Evolutionary conservation across 164 flowering plant species (phyloP).

Genomic region (Cinnamomum micranthum): DNA sequence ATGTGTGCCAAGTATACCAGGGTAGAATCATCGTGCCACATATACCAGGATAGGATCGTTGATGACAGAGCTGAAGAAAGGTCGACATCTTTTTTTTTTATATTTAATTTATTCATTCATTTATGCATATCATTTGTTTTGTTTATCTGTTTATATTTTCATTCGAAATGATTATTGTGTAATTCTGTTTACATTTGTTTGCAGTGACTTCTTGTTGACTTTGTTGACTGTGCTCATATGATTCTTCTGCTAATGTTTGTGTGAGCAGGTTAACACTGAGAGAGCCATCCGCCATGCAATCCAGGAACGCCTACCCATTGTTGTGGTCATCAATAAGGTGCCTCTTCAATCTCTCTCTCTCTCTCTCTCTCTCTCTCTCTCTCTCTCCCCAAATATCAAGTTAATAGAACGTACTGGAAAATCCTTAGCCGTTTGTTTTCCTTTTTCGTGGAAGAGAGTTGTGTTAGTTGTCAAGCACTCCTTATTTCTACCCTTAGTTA

Average conservation of each 20-base stretch:
- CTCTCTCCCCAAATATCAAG: too few relatives aligned
- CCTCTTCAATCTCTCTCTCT: neutral
- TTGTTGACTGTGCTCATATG: neutral
- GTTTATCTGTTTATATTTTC: neutral
- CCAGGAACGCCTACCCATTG: constrained; percentile 92
- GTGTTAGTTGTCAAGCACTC: too few relatives aligned
- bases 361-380: too few relatives aligned
- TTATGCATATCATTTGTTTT: neutral
- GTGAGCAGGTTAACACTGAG: constrained; percentile 84
- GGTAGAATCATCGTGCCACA: neutral
- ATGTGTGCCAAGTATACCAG: neutral
- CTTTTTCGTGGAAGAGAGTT: neutral
- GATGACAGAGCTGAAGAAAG: neutral
- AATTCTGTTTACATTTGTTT: neutral
- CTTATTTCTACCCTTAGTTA: too few relatives aligned
- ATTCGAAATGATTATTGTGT: too few relatives aligned
- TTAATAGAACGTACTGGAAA: neutral
- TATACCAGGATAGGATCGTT: neutral
- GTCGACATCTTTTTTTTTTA: neutral
- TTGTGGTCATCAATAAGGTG: constrained; percentile 96
- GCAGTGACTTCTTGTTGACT: neutral
- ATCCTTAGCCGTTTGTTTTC: neutral
- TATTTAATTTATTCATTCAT: neutral
- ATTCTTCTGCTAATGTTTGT: neutral
- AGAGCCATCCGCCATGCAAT: constrained; percentile 99